phyloP scores from a whole-genome alignment of 2,329 filamentous ascomycete species.

The Ilyonectria robusta region DNA sequence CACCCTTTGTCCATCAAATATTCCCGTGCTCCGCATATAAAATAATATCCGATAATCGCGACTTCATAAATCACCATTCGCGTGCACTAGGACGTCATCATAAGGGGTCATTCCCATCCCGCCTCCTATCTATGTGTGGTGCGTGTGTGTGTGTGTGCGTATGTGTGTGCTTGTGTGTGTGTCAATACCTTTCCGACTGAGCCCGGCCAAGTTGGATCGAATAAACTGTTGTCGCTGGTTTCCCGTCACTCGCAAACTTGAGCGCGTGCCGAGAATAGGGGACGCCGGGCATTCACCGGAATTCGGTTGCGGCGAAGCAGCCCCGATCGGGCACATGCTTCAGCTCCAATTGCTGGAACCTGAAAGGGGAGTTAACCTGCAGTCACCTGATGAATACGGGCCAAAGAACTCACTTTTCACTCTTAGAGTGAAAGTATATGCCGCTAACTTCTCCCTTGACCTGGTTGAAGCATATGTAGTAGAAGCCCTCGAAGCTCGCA shows the following conservation, averaged over 20 bases:
- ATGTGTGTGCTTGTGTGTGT: slow-evolving; percentile 25
- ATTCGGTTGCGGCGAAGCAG: slow-evolving; percentile 89
- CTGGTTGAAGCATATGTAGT: slow-evolving; percentile 99
- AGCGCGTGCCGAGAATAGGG: slow-evolving; percentile 5
- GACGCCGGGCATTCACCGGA: slow-evolving; percentile 59
- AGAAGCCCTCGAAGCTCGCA: slow-evolving; percentile 98
- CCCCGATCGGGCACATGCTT: slow-evolving; percentile 89
- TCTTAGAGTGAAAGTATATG: slow-evolving; percentile 98
- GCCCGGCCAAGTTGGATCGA: slow-evolving; percentile 27
- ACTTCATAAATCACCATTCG: slow-evolving; percentile 32
- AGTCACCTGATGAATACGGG: neutral
- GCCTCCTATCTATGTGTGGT: slow-evolving; percentile 44
- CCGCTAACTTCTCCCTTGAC: slow-evolving; percentile 87
- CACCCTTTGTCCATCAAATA: slow-evolving; percentile 42
- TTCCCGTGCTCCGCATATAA: slow-evolving; percentile 42
- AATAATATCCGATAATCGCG: slow-evolving; percentile 35
- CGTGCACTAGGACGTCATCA: slow-evolving; percentile 37
- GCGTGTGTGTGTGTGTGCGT: slow-evolving; percentile 19
- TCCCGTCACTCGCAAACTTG: slow-evolving; percentile 4
- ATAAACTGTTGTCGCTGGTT: slow-evolving; percentile 22
- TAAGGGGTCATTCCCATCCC: slow-evolving; percentile 37
- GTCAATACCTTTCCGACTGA: slow-evolving; percentile 33
- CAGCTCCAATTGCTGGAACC: slow-evolving; percentile 93
- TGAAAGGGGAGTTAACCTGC: slow-evolving; percentile 52
- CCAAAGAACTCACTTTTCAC: slow-evolving; percentile 83